Conservation (phyloP, 441 rosid species). For the Erysimum cheiri region DNA sequence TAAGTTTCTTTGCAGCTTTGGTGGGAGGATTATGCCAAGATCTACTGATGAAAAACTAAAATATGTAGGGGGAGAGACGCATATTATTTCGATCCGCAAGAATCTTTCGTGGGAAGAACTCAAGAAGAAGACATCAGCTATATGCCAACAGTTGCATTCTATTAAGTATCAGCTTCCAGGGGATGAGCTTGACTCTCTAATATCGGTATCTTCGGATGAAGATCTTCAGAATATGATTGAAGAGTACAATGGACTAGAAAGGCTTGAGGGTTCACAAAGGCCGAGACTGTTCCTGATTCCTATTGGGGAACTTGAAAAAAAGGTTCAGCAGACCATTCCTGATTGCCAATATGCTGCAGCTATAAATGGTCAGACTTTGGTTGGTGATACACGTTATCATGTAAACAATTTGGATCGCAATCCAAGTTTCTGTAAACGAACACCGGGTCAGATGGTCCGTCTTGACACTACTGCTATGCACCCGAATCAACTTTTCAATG, state of each 20-base stretch:
- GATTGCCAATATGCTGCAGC: conserved; percentile 54
- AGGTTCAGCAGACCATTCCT: conserved; percentile 47
- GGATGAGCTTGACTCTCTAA: conserved; percentile 69
- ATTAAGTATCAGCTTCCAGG: conserved; percentile 80
- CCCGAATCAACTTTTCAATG: conserved; percentile 46
- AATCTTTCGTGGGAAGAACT: conserved; percentile 58
- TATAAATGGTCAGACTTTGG: conserved; percentile 47
- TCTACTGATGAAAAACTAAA: conserved; percentile 64
- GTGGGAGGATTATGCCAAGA: conserved; percentile 65
- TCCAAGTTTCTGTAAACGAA: conserved; percentile 44
- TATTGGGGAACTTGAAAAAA: conserved; percentile 48
- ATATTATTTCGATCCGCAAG: conserved; percentile 52
- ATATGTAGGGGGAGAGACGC: conserved; percentile 70
- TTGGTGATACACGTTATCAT: conserved; percentile 49
- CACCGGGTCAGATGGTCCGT: conserved; percentile 45
- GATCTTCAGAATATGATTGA: conserved; percentile 74
- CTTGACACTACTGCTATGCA: conserved; percentile 49
- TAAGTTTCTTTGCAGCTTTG: conserved; percentile 65
- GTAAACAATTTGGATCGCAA: conserved; percentile 43
- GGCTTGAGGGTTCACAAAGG: conserved; percentile 55
- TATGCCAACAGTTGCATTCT: conserved; percentile 55
- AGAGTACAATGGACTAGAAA: conserved; percentile 59
- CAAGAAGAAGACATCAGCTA: conserved; percentile 52
- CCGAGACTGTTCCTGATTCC: conserved; percentile 63
- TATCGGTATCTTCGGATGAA: conserved; percentile 65